These are phyloP conservation scores for Barnettozyma sucrosica DNA, from an alignment of 805 yeast genomes.

Conservation along the genomic window DNA sequence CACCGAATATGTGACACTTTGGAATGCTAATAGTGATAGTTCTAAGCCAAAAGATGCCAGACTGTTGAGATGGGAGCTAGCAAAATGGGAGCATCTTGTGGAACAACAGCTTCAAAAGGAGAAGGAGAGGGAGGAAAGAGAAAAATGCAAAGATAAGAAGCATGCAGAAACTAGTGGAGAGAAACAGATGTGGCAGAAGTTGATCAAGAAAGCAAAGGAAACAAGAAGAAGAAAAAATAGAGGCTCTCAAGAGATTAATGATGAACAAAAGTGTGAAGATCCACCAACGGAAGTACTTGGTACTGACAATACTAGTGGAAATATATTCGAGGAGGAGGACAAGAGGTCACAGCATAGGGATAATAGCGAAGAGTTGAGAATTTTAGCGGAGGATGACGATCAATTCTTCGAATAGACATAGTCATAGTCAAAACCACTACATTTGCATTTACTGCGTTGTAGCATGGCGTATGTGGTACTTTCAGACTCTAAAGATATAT, in stretches of 20 bases:
- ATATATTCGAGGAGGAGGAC: neutral
- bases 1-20: conserved; percentile 67
- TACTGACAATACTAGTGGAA: neutral
- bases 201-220: conserved; percentile 15
- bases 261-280: neutral
- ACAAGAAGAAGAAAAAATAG: neutral
- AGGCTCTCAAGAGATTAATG: neutral
- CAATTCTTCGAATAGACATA: neutral
- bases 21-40: conserved; percentile 79
- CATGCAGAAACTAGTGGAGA: conserved; percentile 11
- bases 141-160: conserved; percentile 5
- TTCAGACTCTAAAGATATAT: too few relatives aligned
- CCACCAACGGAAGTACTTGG: neutral
- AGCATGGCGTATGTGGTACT: too few relatives aligned
- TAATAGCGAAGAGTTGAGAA: neutral
- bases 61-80: conserved; percentile 48
- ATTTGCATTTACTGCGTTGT: neutral
- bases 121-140: neutral
- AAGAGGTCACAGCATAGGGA: neutral
- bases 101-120: conserved; percentile 3
- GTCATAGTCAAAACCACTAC: neutral
- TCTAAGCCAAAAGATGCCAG: conserved; percentile 53
- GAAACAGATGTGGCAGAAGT: conserved; percentile 18
- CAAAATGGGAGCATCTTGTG: conserved; percentile 55
- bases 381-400: neutral